Evolutionary conservation across 108 stramenopile species (phyloP), one percentile per base, ranked within the genome.

Genomic region (Ochromonas danica): DNA sequence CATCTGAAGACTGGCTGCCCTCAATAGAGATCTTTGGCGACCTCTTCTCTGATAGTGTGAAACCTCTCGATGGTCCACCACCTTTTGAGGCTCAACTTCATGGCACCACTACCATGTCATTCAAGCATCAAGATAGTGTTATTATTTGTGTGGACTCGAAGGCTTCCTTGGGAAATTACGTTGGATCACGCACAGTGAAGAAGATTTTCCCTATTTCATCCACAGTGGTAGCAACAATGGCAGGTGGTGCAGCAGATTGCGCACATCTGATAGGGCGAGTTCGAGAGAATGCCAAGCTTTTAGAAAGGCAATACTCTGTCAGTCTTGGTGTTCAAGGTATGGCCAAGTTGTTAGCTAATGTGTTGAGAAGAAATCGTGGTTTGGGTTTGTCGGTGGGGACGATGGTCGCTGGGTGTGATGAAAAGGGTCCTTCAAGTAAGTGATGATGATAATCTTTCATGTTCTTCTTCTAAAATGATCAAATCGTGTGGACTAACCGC

Each of bases 221-320:
- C 6, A 35, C 30, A 36, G 25, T 67, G 6, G 63, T 67, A 36
- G 17, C 63, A 36, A 67, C 63, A 6, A 67, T 67, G 63, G 63
- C 63, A 67, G 63, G 63, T 31, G 63, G 63, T 67, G 63, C 63
- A 35, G 63, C 63, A 6, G 63, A 67, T 36, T 67, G 63, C 25
- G 3, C 6, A 10, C 63, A 67, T 25, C 6, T 3, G 33, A 67
- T 67, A 14, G 14, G 63, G 30, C 3, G 63, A 36, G 31, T 33
- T 28, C 22, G 14, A 51, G 14, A 51, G 22, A 6, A 51, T 14
- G 45, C 45, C 6, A 51, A 51, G 22, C 6, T 51, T 51, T 14
- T 51, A 6, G 45, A 51, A 51, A 14, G 22, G 6, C 6, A 22
- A 22, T 51, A 51, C 45, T 6, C 6, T 22, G 22, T 22, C 6